Base-by-base conservation (phyloP, 345 rosid genomes). In the Murraya koenigii region DNA sequence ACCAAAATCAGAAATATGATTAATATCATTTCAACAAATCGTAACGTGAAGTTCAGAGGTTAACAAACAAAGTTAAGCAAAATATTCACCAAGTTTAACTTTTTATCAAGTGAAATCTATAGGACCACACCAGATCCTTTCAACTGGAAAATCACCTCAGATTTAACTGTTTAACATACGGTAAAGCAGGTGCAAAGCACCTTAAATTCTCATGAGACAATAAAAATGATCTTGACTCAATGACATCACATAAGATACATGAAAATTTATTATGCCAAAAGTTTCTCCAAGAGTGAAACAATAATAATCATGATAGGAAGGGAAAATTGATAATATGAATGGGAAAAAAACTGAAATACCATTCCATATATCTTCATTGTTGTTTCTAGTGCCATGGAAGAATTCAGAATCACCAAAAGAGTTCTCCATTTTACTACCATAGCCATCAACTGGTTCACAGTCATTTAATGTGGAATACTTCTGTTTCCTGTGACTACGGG, bases 361-460 rank as follows among this genome's bases (percentile, higher is more conserved):
- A 71, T 87, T 85, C 91, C 90, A 84, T 26, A 77, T 62, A 55
- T 85, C 77, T 69, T 80, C 83, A 61, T 77, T 60, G 14, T 49
- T 64, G 35, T 79, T 72, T 49, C 73, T 73, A 58, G 56, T 74
- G 77, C 68, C 22, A 69, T 60, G 63, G 63, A 80, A 82, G 62
- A 73, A 71, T 75, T 74, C 54, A 49, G 69, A 33, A 62, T 75
- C 80, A 60, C 52, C 41, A 71, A 81, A 82, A 75, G 85, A 78
- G 79, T 69, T 80, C 77, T 82, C 82, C 32, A 85, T 71, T 71
- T 85, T 64, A 73, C 71, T 80, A 60, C 52, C 73, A 75, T 69
- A 80, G 80, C 78, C 75, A 78, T 83, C 83, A 76, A 55, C 56
- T 63, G 80, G 82, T 35, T 66, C 59, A 66, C 22, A 79, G 32